These are phyloP conservation scores for Hippophae gyantsensis DNA, from an alignment of 306 rosid genomes.

Conservation along the genomic window DNA sequence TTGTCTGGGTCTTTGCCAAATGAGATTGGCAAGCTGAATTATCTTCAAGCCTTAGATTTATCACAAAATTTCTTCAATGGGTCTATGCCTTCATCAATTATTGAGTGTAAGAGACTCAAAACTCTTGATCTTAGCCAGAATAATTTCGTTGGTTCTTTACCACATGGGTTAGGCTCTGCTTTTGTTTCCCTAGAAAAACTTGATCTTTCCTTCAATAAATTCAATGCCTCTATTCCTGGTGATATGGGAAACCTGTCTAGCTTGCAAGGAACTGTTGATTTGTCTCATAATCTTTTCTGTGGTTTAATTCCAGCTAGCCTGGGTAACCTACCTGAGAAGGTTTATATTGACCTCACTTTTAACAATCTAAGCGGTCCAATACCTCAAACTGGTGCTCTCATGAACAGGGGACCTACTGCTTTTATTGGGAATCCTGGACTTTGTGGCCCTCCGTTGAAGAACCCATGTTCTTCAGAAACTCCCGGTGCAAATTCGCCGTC, in stretches of 20 bases:
- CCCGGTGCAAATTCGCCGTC: constrained; percentile 51
- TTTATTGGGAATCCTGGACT: constrained; percentile 85
- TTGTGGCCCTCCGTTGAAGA: constrained; percentile 95
- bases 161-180: constrained; percentile 51
- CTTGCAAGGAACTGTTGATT: constrained; percentile 83
- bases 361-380: constrained; percentile 80
- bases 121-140: constrained; percentile 58
- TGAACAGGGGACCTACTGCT: constrained; percentile 98
- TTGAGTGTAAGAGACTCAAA: constrained; percentile 69
- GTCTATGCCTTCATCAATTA: constrained; percentile 52
- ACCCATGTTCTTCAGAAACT: constrained; percentile 56
- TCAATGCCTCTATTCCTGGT: constrained; percentile 65
- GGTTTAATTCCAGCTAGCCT: constrained; percentile 79
- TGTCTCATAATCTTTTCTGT: constrained; percentile 74
- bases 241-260: constrained; percentile 78
- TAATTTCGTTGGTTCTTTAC: constrained; percentile 65
- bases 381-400: constrained; percentile 92
- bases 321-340: constrained; percentile 91
- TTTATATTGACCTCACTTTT: constrained; percentile 83
- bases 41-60: constrained; percentile 79
- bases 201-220: constrained; percentile 67
- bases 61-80: constrained; percentile 71
- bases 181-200: constrained; percentile 55
- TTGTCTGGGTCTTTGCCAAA: constrained; percentile 71
- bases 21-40: constrained; percentile 70